phyloP scores from a whole-genome alignment of 2,329 filamentous ascomycete species.

The Colletotrichum siamense region DNA sequence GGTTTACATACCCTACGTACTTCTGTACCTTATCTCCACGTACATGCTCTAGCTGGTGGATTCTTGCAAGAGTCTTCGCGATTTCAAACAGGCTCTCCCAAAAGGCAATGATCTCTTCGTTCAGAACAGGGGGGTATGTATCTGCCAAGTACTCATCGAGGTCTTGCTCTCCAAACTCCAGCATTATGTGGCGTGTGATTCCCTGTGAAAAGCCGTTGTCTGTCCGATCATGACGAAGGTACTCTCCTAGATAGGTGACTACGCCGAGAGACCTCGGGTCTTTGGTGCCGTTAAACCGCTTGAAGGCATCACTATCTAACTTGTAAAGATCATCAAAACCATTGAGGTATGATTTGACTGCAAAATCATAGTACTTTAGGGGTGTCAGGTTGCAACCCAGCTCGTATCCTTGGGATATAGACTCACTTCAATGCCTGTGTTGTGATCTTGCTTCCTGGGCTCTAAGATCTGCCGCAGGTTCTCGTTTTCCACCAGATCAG shows the following conservation, averaged over 20 bases:
- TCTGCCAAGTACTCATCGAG: background rate
- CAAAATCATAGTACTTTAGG: background rate
- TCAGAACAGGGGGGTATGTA: background rate
- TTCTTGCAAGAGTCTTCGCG: background rate
- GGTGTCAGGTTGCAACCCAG: no score
- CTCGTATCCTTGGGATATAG: no score
- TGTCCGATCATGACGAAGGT: background rate
- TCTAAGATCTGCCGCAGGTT: no score
- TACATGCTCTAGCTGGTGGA: background rate
- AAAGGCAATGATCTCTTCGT: background rate
- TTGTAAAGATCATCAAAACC: background rate
- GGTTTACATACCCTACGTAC: background rate
- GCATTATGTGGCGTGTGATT: background rate
- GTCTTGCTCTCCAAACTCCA: background rate
- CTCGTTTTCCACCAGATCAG: background rate
- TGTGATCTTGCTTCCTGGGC: no score
- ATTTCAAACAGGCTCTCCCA: background rate
- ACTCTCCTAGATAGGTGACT: background rate
- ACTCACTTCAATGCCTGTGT: no score
- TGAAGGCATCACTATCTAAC: background rate
- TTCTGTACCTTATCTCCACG: background rate
- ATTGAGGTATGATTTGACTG: background rate
- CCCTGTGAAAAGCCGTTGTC: background rate
- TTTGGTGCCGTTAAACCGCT: background rate
- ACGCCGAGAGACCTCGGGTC: background rate